Conservation (phyloP, 129 eudicot genomes). For the Helianthus annuus region HanXRQr2.0-SUNRISE NC_035448.2:121017321-121017820, state of each 20-base stretch:
- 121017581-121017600: conserved; percentile 65
- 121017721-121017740: conserved; percentile 57
- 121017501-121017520: background rate
- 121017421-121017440: background rate
- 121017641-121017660: conserved; percentile 66
- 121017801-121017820: conserved; percentile 1
- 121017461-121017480: background rate
- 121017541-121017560: conserved; percentile 64
- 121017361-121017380: conserved; percentile 44
- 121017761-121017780: conserved; percentile 3
- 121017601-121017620: conserved; percentile 76
- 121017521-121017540: background rate
- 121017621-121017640: conserved; percentile 64
- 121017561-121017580: conserved; percentile 60
- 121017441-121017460: background rate
- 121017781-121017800: conserved; percentile 21
- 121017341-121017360: conserved; percentile 46
- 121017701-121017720: conserved; percentile 62
- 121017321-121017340: conserved; percentile 39
- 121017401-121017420: conserved; percentile 11
- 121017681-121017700: conserved; percentile 53
- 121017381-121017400: conserved; percentile 39
- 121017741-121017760: conserved; percentile 21
- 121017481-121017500: background rate
- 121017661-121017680: conserved; percentile 34